Evolutionary conservation across 805 yeast species (phyloP), one percentile per base, ranked within the genome.

Genomic region (Metahyphopichia silvanorum): DNA sequence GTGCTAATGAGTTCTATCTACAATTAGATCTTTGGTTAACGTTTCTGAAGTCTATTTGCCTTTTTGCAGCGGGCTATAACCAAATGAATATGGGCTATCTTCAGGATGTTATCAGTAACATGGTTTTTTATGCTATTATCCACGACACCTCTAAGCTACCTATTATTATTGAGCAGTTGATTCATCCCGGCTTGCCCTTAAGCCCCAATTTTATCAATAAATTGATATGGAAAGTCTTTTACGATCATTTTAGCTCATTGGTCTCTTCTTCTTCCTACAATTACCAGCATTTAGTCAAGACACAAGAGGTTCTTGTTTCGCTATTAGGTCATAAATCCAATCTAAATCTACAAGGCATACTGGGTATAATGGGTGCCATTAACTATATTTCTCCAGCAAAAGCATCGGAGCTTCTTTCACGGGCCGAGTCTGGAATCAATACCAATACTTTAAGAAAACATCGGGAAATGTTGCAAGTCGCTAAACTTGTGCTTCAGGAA

Each of bases 1-100:
- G 56, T 5, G 38, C 39, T 14, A 42, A 51, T 5, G 72, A 67
- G 24, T 43, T 51, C 21, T 37, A 50, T 6, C 46, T 66, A 12
- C 71, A 63, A 34, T 44, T 48, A 8, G 71, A 65, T 29, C 35
- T 67, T 7, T 67, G 71, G 71, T 13, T 32, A 4, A 38, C 47
- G 10, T 63, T 47, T 34, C 46, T 49, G 17, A 43, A 41, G 15
- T 40, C 38, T 14, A 51, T n/a, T n/a, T n/a, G n/a, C n/a, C n/a
- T n/a, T n/a, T n/a, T n/a, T n/a, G n/a, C n/a, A n/a, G n/a, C n/a
- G n/a, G n/a, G n/a, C n/a, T n/a, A n/a, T n/a, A n/a, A 25, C 37
- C 38, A 3, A 43, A n/a, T n/a, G n/a, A n/a, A n/a, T n/a, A n/a
- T n/a, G n/a, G n/a, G 46, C 11, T 49, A 42, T 25, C 16, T 54